Base-by-base conservation (phyloP, 2,329 filamentous ascomycete species). In the Diaporthe aspalathi region DNA sequence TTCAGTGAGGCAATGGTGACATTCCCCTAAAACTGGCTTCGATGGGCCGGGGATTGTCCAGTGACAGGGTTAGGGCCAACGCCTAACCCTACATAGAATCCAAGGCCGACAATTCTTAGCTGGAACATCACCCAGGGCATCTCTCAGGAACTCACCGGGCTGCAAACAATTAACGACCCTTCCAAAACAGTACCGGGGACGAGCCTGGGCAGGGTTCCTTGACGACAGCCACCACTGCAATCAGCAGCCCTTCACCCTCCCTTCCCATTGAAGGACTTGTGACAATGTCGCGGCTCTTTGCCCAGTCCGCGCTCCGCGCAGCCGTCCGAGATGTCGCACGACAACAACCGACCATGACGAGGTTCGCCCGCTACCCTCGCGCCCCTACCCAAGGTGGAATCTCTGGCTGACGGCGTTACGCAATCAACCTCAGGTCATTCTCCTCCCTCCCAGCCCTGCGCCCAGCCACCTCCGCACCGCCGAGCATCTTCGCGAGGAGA, bases 371-470 rank as follows among this genome's bases (percentile, higher is more conserved):
- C 43, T 3, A 22, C 8, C 2, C n/a, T 22, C 4, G 27, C 29
- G n/a, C 29, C 29, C 38, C 9, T 38, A 32, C 17, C n/a, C 8
- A 24, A 27, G 20, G 8, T 3, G 22, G 14, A 52, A 7, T 16
- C 29, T 17, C 27, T 27, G 43, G n/a, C 54, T 50, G 22, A 56
- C 38, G 11, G 20, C n/a, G 20, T 1, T 20, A 5, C 9, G 14
- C 24, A 40, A 12, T 9, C 5, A 9, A 2, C n/a, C 8, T 17
- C 68, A 81, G 80, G 3, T 71, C 75, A 47, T 80, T 82, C 74
- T 80, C 79, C 65, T 85, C 85, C 60, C 83, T 89, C 74, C 83
- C 86, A 1, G 80, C 80, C 69, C 83, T 88, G 50, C 87, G 87
- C 14, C 87, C 87, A 7, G 84, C 84, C 29, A 76, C 79, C 75